Conservation (phyloP, 768 basidiomycete species). For the Udeniomyces megalosporus region DNA sequence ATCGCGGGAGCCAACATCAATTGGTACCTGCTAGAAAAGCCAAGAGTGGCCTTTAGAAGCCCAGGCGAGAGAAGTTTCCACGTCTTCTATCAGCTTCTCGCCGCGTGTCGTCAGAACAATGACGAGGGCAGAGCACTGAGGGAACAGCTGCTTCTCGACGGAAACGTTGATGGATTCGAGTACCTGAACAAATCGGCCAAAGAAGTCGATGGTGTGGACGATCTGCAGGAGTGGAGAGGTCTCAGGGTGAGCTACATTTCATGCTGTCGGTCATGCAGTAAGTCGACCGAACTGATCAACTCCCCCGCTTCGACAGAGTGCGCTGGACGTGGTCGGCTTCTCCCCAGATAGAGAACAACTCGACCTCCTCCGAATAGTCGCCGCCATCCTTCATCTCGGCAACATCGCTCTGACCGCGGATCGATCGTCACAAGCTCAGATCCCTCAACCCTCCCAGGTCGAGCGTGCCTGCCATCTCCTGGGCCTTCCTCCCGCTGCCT, state of each 20-base stretch:
- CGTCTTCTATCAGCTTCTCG: conserved; percentile 84
- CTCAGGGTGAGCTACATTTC: conserved; percentile 42
- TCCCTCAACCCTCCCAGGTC: conserved; percentile 34
- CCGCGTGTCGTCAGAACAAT: conserved; percentile 35
- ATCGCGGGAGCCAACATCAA: conserved; percentile 97
- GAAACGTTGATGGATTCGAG: conserved; percentile 63
- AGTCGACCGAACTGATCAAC: not conserved
- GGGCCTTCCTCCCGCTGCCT: conserved; percentile 71
- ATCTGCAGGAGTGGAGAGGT: conserved; percentile 67
- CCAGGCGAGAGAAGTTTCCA: conserved; percentile 87
- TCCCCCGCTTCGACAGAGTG: conserved; percentile 28
- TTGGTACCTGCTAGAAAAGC: conserved; percentile 98
- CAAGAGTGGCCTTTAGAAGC: conserved; percentile 72
- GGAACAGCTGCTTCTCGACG: conserved; percentile 62
- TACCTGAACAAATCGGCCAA: conserved; percentile 77
- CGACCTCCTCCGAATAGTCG: conserved; percentile 84
- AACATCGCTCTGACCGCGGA: conserved; percentile 72
- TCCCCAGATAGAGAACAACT: conserved; percentile 56
- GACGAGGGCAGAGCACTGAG: conserved; percentile 33
- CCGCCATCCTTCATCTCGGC: conserved; percentile 85
- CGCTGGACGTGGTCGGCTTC: conserved; percentile 81
- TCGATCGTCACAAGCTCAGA: conserved; percentile 58
- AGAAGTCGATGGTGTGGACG: conserved; percentile 91
- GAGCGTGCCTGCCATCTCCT: conserved; percentile 68
- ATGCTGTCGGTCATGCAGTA: not conserved